Evolutionary conservation across 2,329 filamentous ascomycete genomes (phyloP), one percentile per base, ranked within the genome.

Genomic region (Fusarium nurragi): DNA sequence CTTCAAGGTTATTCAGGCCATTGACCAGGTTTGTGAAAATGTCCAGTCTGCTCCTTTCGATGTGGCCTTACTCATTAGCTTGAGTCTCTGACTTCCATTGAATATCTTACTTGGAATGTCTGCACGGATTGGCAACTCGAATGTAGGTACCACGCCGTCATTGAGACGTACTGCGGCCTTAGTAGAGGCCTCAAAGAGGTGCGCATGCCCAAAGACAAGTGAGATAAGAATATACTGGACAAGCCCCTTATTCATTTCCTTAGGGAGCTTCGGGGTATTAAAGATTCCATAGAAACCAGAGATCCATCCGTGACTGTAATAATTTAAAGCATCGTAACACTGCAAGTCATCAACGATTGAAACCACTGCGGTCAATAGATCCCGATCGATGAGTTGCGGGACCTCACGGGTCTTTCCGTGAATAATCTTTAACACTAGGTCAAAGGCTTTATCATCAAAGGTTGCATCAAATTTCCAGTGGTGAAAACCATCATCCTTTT

Each of bases 331-430:
- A 12, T 56, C 39, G 8, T 44, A 14, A 5, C 54, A 56, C 9
- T 54, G 14, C 0, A 56, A 21, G 6, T 54, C 39, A 14, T 54
- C 26, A 4, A 46, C 32, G 8, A 56, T 34, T 5, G 16, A 26
- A n/a, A 49, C 54, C 0, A 56, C 26, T 3, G 7, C 6, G 3
- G 32, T 21, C 3, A 54, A 21, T 3, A 46, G 4, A 3, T 45
- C 13, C 13, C 21, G 1, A 0, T 3, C 0, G 0, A 16, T 5
- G n/a, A 0, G 0, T 0, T 28, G 18, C 0, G 39, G 49, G 2
- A 56, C 4, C 0, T 19, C 26, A 3, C 54, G 49, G 1, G 32
- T 10, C 21, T 46, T 56, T 6, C 49, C 49, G 5, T 56, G 49
- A 2, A 56, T 54, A 6, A 56, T 6, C 1, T 46, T 45, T 1